A percentile compares a stretch with the other conserved stretches of the same genome.
Evolutionary conservation across 2,329 filamentous ascomycete genomes (phyloP).

Genomic region (Fusarium liriodendri): DNA sequence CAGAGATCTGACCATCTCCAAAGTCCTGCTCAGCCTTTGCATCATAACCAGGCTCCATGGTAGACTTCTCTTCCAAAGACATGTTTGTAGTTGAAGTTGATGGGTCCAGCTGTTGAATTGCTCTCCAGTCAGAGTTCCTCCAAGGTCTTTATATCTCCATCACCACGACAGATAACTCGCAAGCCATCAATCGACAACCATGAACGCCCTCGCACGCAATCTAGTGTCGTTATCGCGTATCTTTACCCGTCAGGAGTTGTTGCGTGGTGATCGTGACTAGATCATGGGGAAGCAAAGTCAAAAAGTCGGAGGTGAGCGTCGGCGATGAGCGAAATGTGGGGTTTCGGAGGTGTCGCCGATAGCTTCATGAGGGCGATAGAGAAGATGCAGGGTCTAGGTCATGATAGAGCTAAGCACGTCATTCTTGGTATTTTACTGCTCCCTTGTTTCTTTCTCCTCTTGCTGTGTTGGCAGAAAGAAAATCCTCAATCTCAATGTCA

Average conservation of each 20-base stretch:
- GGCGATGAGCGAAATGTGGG: slow-evolving; percentile 35
- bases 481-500: neutral
- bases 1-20: neutral
- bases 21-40: neutral
- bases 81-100: neutral
- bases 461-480: neutral
- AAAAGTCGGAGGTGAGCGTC: slow-evolving; percentile 33
- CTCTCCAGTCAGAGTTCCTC: neutral
- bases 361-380: neutral
- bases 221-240: slow-evolving; percentile 8
- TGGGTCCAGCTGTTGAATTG: neutral
- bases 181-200: neutral
- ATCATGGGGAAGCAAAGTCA: neutral
- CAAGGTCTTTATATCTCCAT: neutral
- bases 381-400: neutral
- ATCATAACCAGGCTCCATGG: neutral
- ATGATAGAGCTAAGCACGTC: neutral
- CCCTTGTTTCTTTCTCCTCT: neutral
- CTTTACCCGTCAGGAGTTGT: neutral
- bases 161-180: neutral
- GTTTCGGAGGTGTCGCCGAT: slow-evolving; percentile 6
- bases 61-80: neutral
- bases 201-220: slow-evolving; percentile 3
- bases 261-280: neutral
- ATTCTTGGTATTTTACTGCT: neutral